Evolutionary conservation across 768 basidiomycete species (phyloP), one percentile per base, ranked within the genome.

Genomic region (Stropharia rugosoannulata): DNA sequence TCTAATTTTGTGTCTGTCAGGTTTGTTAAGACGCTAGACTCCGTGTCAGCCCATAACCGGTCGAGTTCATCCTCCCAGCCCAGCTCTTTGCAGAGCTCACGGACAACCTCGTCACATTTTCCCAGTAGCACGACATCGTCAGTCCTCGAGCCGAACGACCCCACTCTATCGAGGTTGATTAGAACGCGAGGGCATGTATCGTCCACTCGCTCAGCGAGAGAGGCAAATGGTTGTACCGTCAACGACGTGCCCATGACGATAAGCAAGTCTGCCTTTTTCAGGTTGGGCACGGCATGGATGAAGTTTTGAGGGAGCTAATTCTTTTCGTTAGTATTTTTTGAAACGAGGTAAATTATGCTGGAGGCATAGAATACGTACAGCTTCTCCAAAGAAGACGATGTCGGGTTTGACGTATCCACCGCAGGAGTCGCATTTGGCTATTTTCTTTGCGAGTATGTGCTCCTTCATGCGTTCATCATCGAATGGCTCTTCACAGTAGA

Each of bases 231-330:
- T 50, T 89, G 84, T 10, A 95, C 91, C 0, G 84, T 86, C 45
- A 96, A 78, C 1, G 93, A 95, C 0, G 95, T 98, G 25, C 95
- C 95, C 61, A 97, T 86, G 43, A 97, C 82, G 62, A 98, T 86
- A 38, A 97, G 81, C 18, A 98, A 79, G 69, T 98, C 94, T 7
- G 91, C 92, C n/a, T 76, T 58, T 5, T 64, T 64, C 29, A 97
- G 67, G 16, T 75, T 72, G 1, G 75, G 74, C 5, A 90, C 73
- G 13, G 83, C 75, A 1, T 64, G 47, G 59, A 86, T 80, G 71
- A 97, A 98, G 18, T 73, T 68, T 0, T 76, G 69, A 0, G 95
- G 94, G 4, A 98, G 82, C 92, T 93, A 60, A 11, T 51, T 22
- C 10, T 32, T 45, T 9, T 54, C 15, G 49, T 27, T 32, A 38